These are phyloP conservation scores for Nemania serpens DNA, from an alignment of 2,329 filamentous ascomycete species.

Conservation along the genomic window DNA sequence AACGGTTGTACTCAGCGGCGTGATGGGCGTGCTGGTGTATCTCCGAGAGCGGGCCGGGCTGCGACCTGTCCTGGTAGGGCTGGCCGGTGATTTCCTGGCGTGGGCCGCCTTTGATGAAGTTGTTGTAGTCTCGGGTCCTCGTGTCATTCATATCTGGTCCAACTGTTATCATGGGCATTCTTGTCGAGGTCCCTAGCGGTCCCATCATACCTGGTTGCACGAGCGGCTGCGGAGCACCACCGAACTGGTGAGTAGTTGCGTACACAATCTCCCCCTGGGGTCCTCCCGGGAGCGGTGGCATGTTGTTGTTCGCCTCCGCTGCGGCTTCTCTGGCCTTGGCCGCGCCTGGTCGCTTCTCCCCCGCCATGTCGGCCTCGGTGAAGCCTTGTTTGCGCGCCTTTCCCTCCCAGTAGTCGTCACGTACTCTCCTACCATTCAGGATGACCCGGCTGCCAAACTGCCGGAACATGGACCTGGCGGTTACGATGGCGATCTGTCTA, in stretches of 20 bases:
- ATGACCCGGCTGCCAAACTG: slow-evolving; percentile 97
- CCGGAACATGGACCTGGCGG: slow-evolving; percentile 96
- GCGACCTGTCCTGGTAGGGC: slow-evolving; percentile 84
- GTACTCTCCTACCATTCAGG: slow-evolving; percentile 83
- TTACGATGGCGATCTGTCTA: slow-evolving; percentile 98
- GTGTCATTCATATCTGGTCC: slow-evolving; percentile 78
- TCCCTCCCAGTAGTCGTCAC: slow-evolving; percentile 98
- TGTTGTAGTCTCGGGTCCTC: slow-evolving; percentile 79
- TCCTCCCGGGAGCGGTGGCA: slow-evolving; percentile 59
- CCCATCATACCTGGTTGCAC: slow-evolving; percentile 75
- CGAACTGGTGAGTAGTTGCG: slow-evolving; percentile 72
- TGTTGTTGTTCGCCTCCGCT: slow-evolving; percentile 69
- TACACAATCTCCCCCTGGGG: slow-evolving; percentile 89
- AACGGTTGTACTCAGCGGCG: slow-evolving; percentile 88
- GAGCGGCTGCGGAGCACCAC: slow-evolving; percentile 68
- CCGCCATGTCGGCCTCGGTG: slow-evolving; percentile 92
- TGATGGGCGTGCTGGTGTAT: slow-evolving; percentile 86
- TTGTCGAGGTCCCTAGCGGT: slow-evolving; percentile 66
- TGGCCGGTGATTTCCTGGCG: slow-evolving; percentile 88
- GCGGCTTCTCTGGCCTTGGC: slow-evolving; percentile 85
- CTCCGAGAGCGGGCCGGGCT: slow-evolving; percentile 75
- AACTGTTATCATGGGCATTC: slow-evolving; percentile 84
- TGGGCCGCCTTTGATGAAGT: slow-evolving; percentile 75
- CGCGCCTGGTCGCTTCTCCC: slow-evolving; percentile 92
- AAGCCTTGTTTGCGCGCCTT: slow-evolving; percentile 98